Percentiles rank a stretch among this genome's conserved stretches.
Conservation (phyloP, 192 early-diverging fungal genomes). For the Umbelopsis sp. region DNA sequence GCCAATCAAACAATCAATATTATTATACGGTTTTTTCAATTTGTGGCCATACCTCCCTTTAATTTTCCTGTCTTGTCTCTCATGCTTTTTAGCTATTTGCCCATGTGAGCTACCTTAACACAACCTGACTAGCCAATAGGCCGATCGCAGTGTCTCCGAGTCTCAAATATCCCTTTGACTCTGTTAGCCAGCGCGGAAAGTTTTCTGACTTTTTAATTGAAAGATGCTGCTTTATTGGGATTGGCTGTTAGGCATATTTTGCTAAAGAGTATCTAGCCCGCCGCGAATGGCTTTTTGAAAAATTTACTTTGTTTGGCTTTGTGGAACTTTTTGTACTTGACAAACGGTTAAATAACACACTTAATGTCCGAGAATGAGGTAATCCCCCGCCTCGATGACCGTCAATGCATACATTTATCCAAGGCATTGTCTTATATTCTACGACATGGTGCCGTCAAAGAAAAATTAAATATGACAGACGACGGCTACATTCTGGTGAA, state of each 20-base stretch:
- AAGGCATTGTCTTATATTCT: slow-evolving; percentile 84
- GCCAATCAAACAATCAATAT: slow-evolving; percentile 15
- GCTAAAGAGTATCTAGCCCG: too few relatives aligned
- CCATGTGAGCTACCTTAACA: slow-evolving; percentile 5
- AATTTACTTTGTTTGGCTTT: too few relatives aligned
- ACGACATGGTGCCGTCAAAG: slow-evolving; percentile 81
- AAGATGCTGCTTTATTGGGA: too few relatives aligned
- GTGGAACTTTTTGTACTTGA: too few relatives aligned
- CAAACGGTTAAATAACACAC: too few relatives aligned
- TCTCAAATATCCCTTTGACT: neutral
- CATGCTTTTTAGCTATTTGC: neutral
- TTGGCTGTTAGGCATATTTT: too few relatives aligned
- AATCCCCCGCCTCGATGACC: slow-evolving; percentile 27
- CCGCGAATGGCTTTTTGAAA: too few relatives aligned
- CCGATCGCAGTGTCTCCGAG: neutral
- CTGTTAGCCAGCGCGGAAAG: slow-evolving; percentile 1
- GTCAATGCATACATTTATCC: slow-evolving; percentile 55
- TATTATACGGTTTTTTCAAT: neutral
- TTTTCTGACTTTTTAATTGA: neutral
- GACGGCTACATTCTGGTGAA: slow-evolving; percentile 77
- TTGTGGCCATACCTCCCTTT: slow-evolving; percentile 15
- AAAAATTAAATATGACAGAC: slow-evolving; percentile 68
- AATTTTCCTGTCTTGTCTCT: slow-evolving; percentile 1
- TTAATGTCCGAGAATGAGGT: slow-evolving; percentile 20
- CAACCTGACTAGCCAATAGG: neutral